phyloP scores from a whole-genome alignment of 2,329 filamentous ascomycete genomes.

The Mycosphaerella sp. region DNA sequence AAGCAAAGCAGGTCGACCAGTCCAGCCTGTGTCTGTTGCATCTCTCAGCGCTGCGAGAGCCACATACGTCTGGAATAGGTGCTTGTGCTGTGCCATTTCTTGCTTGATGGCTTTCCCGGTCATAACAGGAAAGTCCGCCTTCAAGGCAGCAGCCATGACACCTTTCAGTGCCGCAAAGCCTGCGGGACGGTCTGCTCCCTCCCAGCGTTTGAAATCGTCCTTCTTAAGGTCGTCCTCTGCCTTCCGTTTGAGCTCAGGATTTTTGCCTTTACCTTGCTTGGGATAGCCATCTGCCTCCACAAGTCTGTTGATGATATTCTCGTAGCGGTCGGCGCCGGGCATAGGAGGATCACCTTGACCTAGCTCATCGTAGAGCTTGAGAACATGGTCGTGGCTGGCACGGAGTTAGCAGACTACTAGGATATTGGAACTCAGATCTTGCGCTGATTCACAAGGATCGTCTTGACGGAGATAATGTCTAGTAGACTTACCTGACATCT shows the following conservation, averaged over 20 bases:
- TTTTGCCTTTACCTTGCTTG: constrained; percentile 27
- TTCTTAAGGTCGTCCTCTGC: constrained; percentile 23
- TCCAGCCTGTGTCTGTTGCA: constrained; percentile 9
- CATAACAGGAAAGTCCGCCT: constrained; percentile 39
- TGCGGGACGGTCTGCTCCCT: constrained; percentile 18
- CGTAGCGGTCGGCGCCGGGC: constrained; percentile 17
- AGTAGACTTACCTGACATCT: constrained; percentile 21
- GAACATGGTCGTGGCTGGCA: constrained; percentile 27
- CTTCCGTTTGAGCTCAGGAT: constrained; percentile 26
- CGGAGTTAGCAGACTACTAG: too few species aligned
- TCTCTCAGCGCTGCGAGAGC: constrained; percentile 29
- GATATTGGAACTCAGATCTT: too few species aligned
- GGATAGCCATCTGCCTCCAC: constrained; percentile 25
- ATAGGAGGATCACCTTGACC: constrained; percentile 10
- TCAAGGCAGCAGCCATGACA: constrained; percentile 30
- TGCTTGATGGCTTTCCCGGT: constrained; percentile 34
- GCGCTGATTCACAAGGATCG: too few species aligned
- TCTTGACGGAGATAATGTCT: too few species aligned
- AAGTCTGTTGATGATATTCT: constrained; percentile 29
- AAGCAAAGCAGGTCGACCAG: constrained; percentile 17
- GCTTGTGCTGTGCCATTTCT: constrained; percentile 26
- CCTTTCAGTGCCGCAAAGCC: constrained; percentile 14
- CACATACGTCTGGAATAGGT: constrained; percentile 37
- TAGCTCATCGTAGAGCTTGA: constrained; percentile 22
- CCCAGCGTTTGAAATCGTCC: constrained; percentile 22